These are phyloP conservation scores for Candida montana DNA, from an alignment of 805 yeast genomes.

Conservation along the genomic window DNA sequence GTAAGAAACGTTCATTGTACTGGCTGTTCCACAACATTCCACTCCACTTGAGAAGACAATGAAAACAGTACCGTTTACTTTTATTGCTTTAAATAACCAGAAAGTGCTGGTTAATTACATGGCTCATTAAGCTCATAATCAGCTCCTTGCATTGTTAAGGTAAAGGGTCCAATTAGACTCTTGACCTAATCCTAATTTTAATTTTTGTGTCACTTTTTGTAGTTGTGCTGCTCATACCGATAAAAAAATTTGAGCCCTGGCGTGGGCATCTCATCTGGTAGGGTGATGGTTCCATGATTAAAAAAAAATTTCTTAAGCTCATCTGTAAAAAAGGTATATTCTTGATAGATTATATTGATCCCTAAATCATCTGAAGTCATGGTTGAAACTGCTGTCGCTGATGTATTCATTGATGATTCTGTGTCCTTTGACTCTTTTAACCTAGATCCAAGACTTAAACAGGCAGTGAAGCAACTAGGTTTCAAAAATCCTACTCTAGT, in stretches of 20 bases:
- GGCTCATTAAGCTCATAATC: too few relatives aligned
- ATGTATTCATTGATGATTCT: constrained; percentile 66
- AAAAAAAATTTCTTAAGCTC: constrained; percentile 1
- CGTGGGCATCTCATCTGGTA: constrained; percentile 5
- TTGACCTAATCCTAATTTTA: constrained; percentile 5
- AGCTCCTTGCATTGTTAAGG: too few relatives aligned
- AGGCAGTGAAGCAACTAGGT: constrained; percentile 77
- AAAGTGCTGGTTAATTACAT: too few relatives aligned
- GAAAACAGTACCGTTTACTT: too few relatives aligned
- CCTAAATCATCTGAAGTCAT: constrained; percentile 7
- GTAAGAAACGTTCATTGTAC: constrained; percentile 27
- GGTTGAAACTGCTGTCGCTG: constrained; percentile 45
- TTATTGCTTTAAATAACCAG: not conserved
- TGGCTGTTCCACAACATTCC: constrained; percentile 28
- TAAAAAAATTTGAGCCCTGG: not conserved
- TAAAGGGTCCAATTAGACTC: too few relatives aligned
- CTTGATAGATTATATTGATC: too few relatives aligned
- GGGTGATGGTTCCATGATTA: not conserved
- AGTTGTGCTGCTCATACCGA: not conserved
- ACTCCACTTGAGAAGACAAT: constrained; percentile 17
- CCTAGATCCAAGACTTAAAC: constrained; percentile 76
- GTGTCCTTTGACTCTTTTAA: constrained; percentile 69
- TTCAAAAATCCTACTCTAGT: constrained; percentile 84
- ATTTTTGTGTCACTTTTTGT: not conserved
- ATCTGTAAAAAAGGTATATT: not conserved